Conservation (phyloP, 345 rosid genomes). For the Limnanthes douglasii region DNA sequence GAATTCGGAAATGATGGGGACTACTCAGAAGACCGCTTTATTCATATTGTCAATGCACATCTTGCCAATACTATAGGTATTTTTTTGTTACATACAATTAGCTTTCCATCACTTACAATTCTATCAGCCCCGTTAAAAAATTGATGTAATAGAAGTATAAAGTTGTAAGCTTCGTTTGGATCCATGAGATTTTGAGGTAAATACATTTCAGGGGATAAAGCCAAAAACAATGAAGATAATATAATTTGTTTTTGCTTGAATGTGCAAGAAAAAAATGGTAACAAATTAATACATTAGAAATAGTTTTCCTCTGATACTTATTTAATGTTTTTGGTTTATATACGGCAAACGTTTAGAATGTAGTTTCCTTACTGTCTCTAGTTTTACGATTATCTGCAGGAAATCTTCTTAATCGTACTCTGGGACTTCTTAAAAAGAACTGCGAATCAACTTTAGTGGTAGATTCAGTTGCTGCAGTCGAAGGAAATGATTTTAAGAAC, state of each 20-base stretch:
- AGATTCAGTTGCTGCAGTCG: constrained; percentile 61
- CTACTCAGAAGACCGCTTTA: constrained; percentile 85
- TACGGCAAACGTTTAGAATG: not conserved
- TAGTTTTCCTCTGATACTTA: no score
- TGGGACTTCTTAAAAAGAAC: constrained; percentile 82
- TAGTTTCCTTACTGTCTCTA: constrained; percentile 3
- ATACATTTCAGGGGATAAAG: no score
- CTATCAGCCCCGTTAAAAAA: no score
- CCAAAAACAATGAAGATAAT: no score
- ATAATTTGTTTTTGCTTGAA: no score
- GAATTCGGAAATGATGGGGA: constrained; percentile 95
- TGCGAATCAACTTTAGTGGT: constrained; percentile 64
- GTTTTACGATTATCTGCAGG: constrained; percentile 35
- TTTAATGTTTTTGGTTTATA: not conserved
- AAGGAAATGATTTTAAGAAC: constrained; percentile 47
- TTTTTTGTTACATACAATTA: constrained; percentile 7
- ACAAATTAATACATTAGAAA: no score
- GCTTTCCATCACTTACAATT: not conserved
- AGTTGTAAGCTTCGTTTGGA: no score
- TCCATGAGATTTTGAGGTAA: no score
- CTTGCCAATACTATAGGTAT: constrained; percentile 91
- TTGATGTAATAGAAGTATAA: no score
- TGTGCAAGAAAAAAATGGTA: no score
- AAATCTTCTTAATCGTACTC: constrained; percentile 87
- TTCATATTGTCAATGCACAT: constrained; percentile 80